phyloP scores from a whole-genome alignment of 2,329 filamentous ascomycete genomes.

The Lachnellula arida region DNA sequence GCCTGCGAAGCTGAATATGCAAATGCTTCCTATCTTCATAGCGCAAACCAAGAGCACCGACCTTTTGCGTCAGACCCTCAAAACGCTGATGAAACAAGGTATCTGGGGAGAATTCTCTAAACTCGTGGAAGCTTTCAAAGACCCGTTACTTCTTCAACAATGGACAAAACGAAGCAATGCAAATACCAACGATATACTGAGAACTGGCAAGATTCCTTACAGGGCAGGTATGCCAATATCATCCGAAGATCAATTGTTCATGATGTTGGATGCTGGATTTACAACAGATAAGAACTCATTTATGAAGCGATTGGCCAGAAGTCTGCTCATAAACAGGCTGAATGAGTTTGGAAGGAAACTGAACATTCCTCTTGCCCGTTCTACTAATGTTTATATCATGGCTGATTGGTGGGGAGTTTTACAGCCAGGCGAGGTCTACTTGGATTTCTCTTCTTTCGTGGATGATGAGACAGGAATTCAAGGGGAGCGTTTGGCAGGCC shows the following conservation, averaged over 20 bases:
- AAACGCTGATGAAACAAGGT: constrained; percentile 43
- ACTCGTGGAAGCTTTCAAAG: constrained; percentile 28
- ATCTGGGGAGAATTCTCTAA: constrained; percentile 49
- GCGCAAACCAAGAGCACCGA: constrained; percentile 48
- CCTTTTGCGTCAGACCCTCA: constrained; percentile 45
- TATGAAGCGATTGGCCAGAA: constrained; percentile 44
- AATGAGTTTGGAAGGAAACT: constrained; percentile 45
- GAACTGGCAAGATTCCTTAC: constrained; percentile 18
- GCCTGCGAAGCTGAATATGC: constrained; percentile 57
- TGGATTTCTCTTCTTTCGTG: constrained; percentile 60
- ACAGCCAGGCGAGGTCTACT: constrained; percentile 60
- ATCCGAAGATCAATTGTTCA: constrained; percentile 46
- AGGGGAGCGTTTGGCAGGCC: constrained; percentile 46
- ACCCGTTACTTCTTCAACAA: constrained; percentile 44
- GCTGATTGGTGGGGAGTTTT: constrained; percentile 61
- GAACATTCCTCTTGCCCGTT: constrained; percentile 56
- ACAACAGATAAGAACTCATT: constrained; percentile 39
- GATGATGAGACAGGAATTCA: constrained; percentile 49
- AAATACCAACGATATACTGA: constrained; percentile 34
- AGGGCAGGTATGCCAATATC: constrained; percentile 19
- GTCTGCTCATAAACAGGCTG: constrained; percentile 18
- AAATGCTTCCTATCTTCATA: constrained; percentile 64
- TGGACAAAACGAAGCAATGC: constrained; percentile 40
- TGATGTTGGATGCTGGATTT: constrained; percentile 58
- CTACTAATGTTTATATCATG: constrained; percentile 61